phyloP scores from a whole-genome alignment of 2,329 filamentous ascomycete genomes.

The Hypoxylon sp. region DNA sequence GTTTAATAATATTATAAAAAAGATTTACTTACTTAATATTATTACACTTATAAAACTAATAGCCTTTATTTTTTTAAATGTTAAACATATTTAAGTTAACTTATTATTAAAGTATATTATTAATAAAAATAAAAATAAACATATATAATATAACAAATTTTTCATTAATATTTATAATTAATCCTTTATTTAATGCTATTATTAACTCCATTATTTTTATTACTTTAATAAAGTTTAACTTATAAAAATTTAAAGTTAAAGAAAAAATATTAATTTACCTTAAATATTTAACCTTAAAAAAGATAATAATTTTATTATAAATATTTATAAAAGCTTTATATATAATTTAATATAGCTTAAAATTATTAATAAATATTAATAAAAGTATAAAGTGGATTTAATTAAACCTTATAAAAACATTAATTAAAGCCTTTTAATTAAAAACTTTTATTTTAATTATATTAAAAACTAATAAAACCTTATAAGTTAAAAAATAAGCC shows the following conservation, averaged over 20 bases:
- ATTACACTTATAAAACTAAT: neutral
- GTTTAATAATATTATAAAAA: no score
- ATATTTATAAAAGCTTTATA: neutral
- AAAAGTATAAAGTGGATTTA: neutral
- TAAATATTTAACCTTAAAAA: neutral
- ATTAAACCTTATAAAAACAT: neutral
- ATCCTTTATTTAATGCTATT: neutral
- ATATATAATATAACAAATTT: neutral
- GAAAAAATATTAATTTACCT: neutral
- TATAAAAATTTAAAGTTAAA: no score
- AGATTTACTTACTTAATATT: no score
- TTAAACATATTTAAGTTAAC: neutral
- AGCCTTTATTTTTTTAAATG: neutral
- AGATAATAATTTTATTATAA: neutral
- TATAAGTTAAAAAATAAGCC: neutral
- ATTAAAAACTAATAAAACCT: neutral
- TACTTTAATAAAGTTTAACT: no score
- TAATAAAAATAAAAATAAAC: conserved; percentile 1
- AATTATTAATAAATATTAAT: neutral
- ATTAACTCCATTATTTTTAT: no score
- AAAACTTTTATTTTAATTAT: neutral
- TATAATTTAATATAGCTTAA: conserved; percentile 3
- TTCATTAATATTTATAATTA: neutral
- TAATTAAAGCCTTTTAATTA: neutral
- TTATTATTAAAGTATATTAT: conserved; percentile 3